These are phyloP conservation scores for Symbiodinium pilosum DNA, from an alignment of 73 alveolate genomes.

Conservation along the genomic window DNA sequence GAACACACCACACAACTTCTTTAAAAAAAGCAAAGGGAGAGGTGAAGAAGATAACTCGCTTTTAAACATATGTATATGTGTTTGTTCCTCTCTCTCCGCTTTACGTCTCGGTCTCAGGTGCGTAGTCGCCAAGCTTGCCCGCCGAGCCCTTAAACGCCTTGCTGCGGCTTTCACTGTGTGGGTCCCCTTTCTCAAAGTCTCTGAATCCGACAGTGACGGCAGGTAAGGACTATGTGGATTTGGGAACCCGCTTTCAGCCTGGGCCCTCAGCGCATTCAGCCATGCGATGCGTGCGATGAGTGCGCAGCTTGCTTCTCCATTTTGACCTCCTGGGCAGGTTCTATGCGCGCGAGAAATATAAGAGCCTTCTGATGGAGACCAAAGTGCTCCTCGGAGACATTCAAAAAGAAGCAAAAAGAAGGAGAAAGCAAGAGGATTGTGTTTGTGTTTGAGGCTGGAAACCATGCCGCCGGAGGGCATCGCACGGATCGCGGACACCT, in stretches of 20 bases:
- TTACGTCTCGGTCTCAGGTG: neutral
- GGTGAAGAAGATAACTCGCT: too few species aligned
- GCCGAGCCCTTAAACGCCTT: neutral
- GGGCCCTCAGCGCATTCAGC: neutral
- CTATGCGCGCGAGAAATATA: neutral
- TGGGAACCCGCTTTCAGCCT: neutral
- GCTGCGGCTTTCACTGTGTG: too few species aligned
- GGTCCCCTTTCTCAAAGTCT: too few species aligned
- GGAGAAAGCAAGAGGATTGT: neutral
- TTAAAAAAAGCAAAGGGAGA: too few species aligned
- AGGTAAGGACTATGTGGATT: neutral
- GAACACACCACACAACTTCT: too few species aligned
- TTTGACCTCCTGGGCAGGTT: neutral
- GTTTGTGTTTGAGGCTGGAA: neutral
- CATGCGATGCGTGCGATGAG: too few species aligned
- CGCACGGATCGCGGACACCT: slow-evolving; percentile 1
- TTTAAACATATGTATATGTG: too few species aligned
- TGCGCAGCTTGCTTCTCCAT: too few species aligned
- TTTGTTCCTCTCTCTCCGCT: too few species aligned
- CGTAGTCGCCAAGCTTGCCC: neutral
- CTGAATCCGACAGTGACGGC: too few species aligned
- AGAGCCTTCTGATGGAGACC: slow-evolving; percentile 13
- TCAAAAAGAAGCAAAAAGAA: neutral
- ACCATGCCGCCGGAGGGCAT: slow-evolving; percentile 12
- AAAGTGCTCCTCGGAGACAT: neutral